Base-by-base conservation (phyloP, 139 green algal genomes). In the Dunaliella sp. region DNA sequence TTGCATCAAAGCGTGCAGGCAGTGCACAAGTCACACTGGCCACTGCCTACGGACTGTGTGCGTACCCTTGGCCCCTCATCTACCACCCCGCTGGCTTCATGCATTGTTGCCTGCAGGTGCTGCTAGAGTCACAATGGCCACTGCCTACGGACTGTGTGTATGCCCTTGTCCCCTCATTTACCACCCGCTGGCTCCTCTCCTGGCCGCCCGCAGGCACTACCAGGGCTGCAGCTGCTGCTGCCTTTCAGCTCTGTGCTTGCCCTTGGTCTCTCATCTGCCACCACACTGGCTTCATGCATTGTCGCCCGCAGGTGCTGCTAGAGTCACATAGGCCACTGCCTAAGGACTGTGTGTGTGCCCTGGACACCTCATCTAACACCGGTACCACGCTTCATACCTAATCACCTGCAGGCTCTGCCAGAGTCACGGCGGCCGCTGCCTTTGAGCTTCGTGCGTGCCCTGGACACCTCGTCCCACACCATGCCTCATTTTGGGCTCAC, bases 381-480 rank as follows among this genome's bases (percentile, higher is more conserved):
- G 7, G 7, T 12, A 12, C 22, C n/a, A 7, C 30, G 22, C 73
- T 22, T 78, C 7, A 24, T 74, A 74, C 24, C 21, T 21, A 21
- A 74, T 30, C 73, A 48, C 48, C 3, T 72, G 36, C 78, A 83
- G 78, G 80, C 35, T 7, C 85, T 91, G 57, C 88, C 85, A 1
- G 74, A 84, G 77, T 59, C 80, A 0, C 83, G 88, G 83, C 37
- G 86, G 38, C 89, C 88, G 1, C 81, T 93, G 75, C 86, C 90
- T 0, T 38, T 94, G 83, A 32, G 77, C 0, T 22, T 82, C 31
- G 81, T 95, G 36, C 84, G 58, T 24, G 81, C 94, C 25, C 65
- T 35, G 3, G 89, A 93, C 86, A 88, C 82, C 77, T 78, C 36
- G 80, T 88, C 86, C 25, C 82, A 92, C 32, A 75, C 80, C 75